Evolutionary conservation across 345 rosid genomes (phyloP).

Genomic region (Ceriops decandra): DNA sequence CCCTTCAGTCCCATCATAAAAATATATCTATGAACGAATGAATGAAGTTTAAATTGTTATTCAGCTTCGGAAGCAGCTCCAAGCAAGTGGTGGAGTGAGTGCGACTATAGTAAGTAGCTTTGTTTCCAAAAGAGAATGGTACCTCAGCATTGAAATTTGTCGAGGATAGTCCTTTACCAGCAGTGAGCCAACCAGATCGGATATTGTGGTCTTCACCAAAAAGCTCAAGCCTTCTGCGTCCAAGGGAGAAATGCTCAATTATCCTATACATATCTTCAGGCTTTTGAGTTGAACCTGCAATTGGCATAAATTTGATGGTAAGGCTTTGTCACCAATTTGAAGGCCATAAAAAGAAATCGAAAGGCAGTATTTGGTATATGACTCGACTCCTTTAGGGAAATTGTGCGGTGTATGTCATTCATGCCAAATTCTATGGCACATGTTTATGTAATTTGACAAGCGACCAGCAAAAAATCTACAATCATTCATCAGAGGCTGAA

Average conservation of each 20-base stretch:
- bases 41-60: not conserved
- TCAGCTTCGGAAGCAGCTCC: not conserved
- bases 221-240: conserved; percentile 94
- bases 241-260: conserved; percentile 95
- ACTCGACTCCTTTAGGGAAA: not conserved
- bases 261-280: conserved; percentile 99
- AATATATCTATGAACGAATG: not conserved
- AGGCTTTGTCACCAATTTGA: not conserved
- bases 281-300: conserved; percentile 87
- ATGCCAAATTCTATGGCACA: not conserved
- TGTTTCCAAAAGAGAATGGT: conserved; percentile 13
- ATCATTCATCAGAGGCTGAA: not conserved
- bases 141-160: conserved; percentile 87
- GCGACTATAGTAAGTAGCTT: not conserved
- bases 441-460: too few relatives aligned
- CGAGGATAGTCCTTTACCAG: conserved; percentile 84
- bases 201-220: conserved; percentile 98
- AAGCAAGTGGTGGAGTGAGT: not conserved
- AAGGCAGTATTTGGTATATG: not conserved
- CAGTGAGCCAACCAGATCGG: conserved; percentile 91
- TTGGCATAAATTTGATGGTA: conserved; percentile 6
- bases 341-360: not conserved
- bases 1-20: not conserved
- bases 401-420: not conserved
- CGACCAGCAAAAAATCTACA: not conserved